phyloP scores from a whole-genome alignment of 139 green algal species.

The Chlorella sp. region DNA sequence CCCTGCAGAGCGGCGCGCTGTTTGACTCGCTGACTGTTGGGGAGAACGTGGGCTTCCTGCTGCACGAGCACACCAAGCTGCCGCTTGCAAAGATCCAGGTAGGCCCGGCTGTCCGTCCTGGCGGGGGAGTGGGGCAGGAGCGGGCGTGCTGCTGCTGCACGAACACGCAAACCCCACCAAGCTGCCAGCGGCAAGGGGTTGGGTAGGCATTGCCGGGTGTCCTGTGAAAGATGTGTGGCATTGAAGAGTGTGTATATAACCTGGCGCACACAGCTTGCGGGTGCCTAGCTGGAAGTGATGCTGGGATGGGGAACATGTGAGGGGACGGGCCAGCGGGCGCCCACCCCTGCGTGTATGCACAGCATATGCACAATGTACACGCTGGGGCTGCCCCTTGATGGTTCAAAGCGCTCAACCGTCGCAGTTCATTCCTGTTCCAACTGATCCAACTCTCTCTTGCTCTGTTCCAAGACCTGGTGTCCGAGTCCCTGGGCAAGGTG shows the following conservation, averaged over 20 bases:
- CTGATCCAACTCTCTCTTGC: no score
- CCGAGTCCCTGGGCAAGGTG: neutral
- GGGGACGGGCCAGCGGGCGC: neutral
- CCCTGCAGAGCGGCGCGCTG: constrained; percentile 90
- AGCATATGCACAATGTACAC: no score
- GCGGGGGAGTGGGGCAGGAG: neutral
- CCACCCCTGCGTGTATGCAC: no score
- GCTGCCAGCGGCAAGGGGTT: no score
- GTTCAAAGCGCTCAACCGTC: neutral
- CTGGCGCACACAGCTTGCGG: neutral
- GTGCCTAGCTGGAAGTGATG: neutral
- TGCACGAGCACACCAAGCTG: constrained; percentile 95
- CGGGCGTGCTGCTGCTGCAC: neutral
- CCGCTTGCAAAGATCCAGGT: constrained; percentile 72
- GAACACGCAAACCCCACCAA: no score
- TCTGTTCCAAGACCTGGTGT: neutral
- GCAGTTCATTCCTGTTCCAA: neutral
- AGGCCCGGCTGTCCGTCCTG: no score
- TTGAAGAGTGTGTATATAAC: no score
- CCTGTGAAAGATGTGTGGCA: no score
- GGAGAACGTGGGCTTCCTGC: constrained; percentile 95
- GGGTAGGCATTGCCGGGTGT: no score
- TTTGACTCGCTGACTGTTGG: constrained; percentile 98
- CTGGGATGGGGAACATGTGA: neutral
- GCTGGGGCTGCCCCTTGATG: no score